Base-by-base conservation (phyloP, 2,329 filamentous ascomycete species). In the Blastomyces silverae region DNA sequence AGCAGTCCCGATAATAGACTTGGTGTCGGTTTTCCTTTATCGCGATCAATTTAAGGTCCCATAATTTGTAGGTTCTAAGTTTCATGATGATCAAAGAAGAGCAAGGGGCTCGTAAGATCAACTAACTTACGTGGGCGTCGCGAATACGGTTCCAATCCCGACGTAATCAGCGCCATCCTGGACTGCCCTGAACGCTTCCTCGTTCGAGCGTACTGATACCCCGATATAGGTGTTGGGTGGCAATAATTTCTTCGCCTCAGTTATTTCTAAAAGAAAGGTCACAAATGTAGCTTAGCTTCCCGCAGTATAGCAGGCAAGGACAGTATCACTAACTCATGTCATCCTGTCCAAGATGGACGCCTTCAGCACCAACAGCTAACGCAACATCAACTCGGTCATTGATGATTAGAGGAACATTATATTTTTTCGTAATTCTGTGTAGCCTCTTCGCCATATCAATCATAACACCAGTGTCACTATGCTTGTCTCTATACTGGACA, bases 311-410 rank as follows among this genome's bases (percentile, higher is more conserved):
- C 39, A 76, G 17, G 20, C 17, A 22, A 10, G 11, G 20, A 25
- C 17, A 17, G 58, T 2, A 25, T 20, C 11, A 60, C 82, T 69
- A 76, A 90, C 88, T 82, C 81, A 96, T 88, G 76, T 97, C 93
- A 83, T 97, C 92, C 79, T 97, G 93, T 7, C 94, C 94, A 61
- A 97, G 85, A 75, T 97, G 94, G 10, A 96, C 91, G 57, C 94
- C 94, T 79, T 97, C 93, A 65, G 90, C 94, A 15, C 87, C 90
- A 55, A 92, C 84, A 17, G 91, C 92, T 22, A 91, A 82, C 10
- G 92, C 92, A 34, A 97, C 90, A 74, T 96, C 92, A 6, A 97
- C 85, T 15, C 92, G 87, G 75, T 97, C 94, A 74, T 97, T 97
- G 80, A 97, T 92, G 64, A 97, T 81, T 65, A 97, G 83, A 39